These are phyloP conservation scores for Rhodamnia rubescens DNA, from an alignment of 345 rosid genomes.

Conservation along the genomic window DNA sequence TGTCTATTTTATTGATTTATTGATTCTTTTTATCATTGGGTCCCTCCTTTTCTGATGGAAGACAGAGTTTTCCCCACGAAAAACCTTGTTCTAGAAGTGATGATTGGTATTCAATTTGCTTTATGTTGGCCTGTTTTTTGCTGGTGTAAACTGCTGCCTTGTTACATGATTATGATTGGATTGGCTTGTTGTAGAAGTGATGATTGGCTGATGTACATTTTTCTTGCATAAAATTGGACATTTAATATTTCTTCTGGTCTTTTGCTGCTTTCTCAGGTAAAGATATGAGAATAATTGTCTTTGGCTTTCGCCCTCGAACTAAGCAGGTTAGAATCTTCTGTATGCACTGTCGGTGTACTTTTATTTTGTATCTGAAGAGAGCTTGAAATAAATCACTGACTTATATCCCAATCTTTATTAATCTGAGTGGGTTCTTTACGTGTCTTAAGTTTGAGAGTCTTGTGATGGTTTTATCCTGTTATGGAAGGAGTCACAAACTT, in stretches of 20 bases:
- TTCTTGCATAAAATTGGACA: neutral
- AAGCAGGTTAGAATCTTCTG: constrained; percentile 51
- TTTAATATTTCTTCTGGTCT: neutral
- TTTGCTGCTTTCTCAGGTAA: constrained; percentile 47
- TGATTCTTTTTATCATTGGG: neutral
- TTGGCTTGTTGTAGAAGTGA: neutral
- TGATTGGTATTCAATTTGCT: neutral
- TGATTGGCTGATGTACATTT: neutral
- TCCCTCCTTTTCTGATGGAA: neutral
- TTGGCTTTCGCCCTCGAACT: constrained; percentile 81
- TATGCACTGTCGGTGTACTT: neutral
- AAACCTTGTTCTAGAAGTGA: neutral
- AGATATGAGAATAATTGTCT: constrained; percentile 92
- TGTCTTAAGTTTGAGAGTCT: neutral
- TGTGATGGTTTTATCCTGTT: neutral
- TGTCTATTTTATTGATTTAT: neutral
- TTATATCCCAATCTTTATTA: neutral
- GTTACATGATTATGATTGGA: neutral
- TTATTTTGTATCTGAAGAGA: neutral
- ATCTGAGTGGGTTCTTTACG: neutral
- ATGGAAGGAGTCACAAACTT: neutral
- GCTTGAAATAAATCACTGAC: neutral
- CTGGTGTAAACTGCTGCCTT: neutral
- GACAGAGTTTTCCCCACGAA: neutral
- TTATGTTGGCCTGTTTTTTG: neutral